A percentile compares a stretch with the other conserved stretches of the same genome.
phyloP scores from a whole-genome alignment of 345 rosid species.

The Hevea brasiliensis region DNA sequence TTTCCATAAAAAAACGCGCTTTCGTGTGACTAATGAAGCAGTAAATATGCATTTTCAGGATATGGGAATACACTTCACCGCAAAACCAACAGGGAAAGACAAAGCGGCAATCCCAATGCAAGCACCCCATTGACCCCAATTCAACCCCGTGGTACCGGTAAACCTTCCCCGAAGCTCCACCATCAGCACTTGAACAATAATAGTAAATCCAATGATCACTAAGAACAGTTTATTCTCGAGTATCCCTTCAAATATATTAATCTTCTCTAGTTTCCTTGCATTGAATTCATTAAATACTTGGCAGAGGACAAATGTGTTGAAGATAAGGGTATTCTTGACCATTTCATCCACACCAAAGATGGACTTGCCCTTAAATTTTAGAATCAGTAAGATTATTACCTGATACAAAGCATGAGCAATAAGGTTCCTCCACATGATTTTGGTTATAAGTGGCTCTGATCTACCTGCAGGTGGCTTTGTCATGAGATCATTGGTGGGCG shows the following conservation, averaged over 20 bases:
- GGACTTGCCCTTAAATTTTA: constrained; percentile 61
- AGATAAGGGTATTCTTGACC: constrained; percentile 64
- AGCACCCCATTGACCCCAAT: constrained; percentile 63
- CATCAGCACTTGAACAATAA: constrained; percentile 66
- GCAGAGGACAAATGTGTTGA: constrained; percentile 69
- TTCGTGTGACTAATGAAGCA: no score
- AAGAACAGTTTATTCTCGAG: constrained; percentile 62
- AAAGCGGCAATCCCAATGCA: constrained; percentile 55
- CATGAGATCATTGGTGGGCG: constrained; percentile 65
- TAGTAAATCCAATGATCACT: constrained; percentile 48
- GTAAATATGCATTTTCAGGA: no score
- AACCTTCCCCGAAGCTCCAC: constrained; percentile 67
- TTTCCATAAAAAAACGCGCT: no score
- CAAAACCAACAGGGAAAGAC: constrained; percentile 71
- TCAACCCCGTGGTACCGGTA: constrained; percentile 66
- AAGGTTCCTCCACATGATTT: constrained; percentile 76
- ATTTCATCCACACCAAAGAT: constrained; percentile 48
- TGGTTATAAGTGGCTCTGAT: constrained; percentile 59
- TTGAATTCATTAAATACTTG: constrained; percentile 85
- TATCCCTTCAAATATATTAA: constrained; percentile 62
- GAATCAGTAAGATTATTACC: constrained; percentile 51
- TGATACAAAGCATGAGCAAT: constrained; percentile 66
- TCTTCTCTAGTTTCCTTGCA: constrained; percentile 68
- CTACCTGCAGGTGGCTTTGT: constrained; percentile 58
- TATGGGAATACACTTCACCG: constrained; percentile 61